Evolutionary conservation across 306 rosid species (phyloP).

Genomic region (Phaseolus lunatus): DNA sequence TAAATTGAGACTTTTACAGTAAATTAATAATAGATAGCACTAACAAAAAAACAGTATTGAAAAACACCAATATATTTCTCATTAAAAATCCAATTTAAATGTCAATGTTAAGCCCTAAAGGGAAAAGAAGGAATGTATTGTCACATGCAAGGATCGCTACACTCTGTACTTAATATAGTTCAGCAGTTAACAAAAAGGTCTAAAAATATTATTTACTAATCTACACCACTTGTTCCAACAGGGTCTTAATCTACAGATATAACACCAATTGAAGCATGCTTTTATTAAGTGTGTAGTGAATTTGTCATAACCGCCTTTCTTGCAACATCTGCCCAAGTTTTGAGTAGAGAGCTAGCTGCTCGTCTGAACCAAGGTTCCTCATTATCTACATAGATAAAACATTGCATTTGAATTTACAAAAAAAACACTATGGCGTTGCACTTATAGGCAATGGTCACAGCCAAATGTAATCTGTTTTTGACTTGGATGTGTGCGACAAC

Average conservation of each 20-base stretch:
- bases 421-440: not conserved
- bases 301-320: constrained; percentile 53
- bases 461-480: not conserved
- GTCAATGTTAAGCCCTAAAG: constrained; percentile 34
- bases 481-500: not conserved
- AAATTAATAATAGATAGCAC: constrained; percentile 10
- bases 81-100: not conserved
- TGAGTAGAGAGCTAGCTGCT: constrained; percentile 73
- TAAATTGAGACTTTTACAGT: not conserved
- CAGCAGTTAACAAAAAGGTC: constrained; percentile 1
- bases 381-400: constrained; percentile 57
- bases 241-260: constrained; percentile 5
- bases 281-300: constrained; percentile 40
- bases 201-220: constrained; percentile 17
- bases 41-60: constrained; percentile 4
- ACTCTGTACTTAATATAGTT: constrained; percentile 18
- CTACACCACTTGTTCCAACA: constrained; percentile 33
- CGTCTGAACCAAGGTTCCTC: constrained; percentile 80
- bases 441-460: not conserved
- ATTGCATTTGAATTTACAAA: constrained; percentile 10
- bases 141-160: constrained; percentile 13
- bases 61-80: not conserved
- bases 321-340: constrained; percentile 73
- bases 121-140: constrained; percentile 29
- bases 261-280: constrained; percentile 38